Evolutionary conservation across 164 flowering plant genomes (phyloP).

Genomic region (Dillenia suffruticosa): DNA sequence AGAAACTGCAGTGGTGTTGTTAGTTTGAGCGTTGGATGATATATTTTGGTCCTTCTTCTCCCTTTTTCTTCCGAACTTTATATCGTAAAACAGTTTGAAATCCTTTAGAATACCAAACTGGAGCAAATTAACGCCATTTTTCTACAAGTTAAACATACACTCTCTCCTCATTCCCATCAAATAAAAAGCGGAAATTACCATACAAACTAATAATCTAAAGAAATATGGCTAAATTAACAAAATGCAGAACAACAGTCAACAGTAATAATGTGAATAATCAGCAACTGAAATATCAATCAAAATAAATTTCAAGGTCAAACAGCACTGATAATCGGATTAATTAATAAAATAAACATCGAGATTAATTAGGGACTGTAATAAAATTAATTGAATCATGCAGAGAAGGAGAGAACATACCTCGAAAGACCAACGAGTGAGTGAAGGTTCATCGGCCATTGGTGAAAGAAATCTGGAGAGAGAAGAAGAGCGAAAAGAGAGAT

Average conservation of each 20-base stretch:
- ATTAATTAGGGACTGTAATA: neutral
- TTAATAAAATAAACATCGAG: neutral
- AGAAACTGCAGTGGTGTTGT: slow-evolving; percentile 14
- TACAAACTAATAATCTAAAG: no score
- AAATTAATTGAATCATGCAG: slow-evolving; percentile 1
- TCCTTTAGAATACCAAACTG: slow-evolving; percentile 41
- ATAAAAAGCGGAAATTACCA: no score
- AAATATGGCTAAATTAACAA: no score
- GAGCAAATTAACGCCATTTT: slow-evolving; percentile 1
- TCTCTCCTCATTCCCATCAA: no score
- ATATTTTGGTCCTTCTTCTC: slow-evolving; percentile 19
- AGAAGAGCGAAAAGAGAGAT: slow-evolving; percentile 10
- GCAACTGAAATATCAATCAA: neutral
- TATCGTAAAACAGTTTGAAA: slow-evolving; percentile 84
- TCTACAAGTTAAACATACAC: neutral
- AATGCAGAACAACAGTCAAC: no score
- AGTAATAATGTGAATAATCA: neutral
- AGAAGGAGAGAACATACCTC: slow-evolving; percentile 32
- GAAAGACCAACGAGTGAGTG: slow-evolving; percentile 78
- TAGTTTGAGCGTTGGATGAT: slow-evolving; percentile 13
- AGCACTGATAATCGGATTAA: neutral
- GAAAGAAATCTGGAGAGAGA: slow-evolving; percentile 2
- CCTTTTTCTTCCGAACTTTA: slow-evolving; percentile 87
- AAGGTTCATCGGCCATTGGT: slow-evolving; percentile 62
- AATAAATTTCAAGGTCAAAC: neutral